Evolutionary conservation across 257 asterid genomes (phyloP), one percentile per base, ranked within the genome.

Genomic region (Solanum corneliomulleri): DNA sequence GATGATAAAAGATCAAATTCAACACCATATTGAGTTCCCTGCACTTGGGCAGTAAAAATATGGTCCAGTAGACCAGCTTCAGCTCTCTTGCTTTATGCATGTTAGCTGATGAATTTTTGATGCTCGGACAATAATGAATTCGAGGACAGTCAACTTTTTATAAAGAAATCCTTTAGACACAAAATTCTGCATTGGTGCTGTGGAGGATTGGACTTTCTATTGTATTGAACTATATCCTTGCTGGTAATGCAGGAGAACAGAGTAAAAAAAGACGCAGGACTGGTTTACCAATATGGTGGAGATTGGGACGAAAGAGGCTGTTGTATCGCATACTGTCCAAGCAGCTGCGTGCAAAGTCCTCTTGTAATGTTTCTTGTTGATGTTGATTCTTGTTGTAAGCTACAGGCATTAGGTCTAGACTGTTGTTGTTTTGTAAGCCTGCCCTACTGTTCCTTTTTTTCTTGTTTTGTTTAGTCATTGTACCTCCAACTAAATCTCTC

Each of bases 211-310:
- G 29, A 33, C 29, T 85, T 85, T 27, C 47, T 27, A 14, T 42
- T 85, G 41, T 86, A 69, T 41, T 85, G 66, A 81, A 52, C 23
- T 70, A 27, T 78, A 80, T 27, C 27, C 27, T 69, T 70, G 87
- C 47, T 85, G 90, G 88, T 66, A 64, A 37, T 91, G 95, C 95
- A 93, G 97, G 87, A 86, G 90, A 92, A 85, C 88, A 16, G 86
- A 90, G 86, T 86, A 95, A 88, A 74, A 93, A 86, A 88, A 93
- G 89, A 90, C 89, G 92, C 86, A 52, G 72, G 52, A 88, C 89
- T 52, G 88, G 86, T 82, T 88, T 82, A 75, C 99, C 98, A 27
- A 60, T 82, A 23, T 95, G 98, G 98, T 96, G 99, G 98, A 93
- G 90, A 87, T 93, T 75, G 94, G 98, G 98, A 31, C 92, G 91